Conservation (phyloP, 139 green algal species). For the Microglena sp. region DNA sequence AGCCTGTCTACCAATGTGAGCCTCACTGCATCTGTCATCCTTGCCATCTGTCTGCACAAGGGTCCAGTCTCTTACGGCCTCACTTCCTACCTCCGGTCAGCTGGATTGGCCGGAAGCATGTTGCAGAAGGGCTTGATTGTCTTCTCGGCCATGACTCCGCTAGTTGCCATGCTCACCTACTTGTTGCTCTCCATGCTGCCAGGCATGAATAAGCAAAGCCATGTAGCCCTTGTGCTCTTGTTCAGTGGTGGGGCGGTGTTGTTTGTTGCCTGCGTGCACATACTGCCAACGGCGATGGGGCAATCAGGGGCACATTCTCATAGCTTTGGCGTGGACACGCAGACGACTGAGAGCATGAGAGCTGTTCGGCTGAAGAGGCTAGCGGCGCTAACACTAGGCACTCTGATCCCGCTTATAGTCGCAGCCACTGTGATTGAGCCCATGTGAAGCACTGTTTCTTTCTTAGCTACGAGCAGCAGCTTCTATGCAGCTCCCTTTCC, state of each 20-base stretch:
- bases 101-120: slow-evolving; percentile 18
- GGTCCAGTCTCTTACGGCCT: slow-evolving; percentile 52
- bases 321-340: too few relatives aligned
- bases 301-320: too few relatives aligned
- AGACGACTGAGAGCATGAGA: too few relatives aligned
- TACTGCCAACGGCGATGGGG: slow-evolving; percentile 43
- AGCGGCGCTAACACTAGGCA: too few relatives aligned
- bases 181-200: slow-evolving; percentile 17
- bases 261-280: slow-evolving; percentile 49
- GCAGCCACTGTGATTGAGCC: too few relatives aligned
- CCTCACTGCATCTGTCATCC: slow-evolving; percentile 28
- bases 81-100: slow-evolving; percentile 35
- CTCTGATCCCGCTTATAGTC: too few relatives aligned
- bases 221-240: slow-evolving; percentile 8
- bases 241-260: slow-evolving; percentile 54
- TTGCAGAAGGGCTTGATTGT: slow-evolving; percentile 9
- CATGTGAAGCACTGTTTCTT: too few relatives aligned
- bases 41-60: slow-evolving; percentile 50
- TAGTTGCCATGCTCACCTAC: slow-evolving; percentile 32
- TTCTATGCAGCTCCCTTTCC: too few relatives aligned
- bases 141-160: slow-evolving; percentile 24
- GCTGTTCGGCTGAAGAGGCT: too few relatives aligned
- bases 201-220: slow-evolving; percentile 4
- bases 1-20: slow-evolving; percentile 23
- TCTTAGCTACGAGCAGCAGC: too few relatives aligned